Evolutionary conservation across 202 grass and related monocot genomes (phyloP).

Genomic region (Musa balbisiana): DNA sequence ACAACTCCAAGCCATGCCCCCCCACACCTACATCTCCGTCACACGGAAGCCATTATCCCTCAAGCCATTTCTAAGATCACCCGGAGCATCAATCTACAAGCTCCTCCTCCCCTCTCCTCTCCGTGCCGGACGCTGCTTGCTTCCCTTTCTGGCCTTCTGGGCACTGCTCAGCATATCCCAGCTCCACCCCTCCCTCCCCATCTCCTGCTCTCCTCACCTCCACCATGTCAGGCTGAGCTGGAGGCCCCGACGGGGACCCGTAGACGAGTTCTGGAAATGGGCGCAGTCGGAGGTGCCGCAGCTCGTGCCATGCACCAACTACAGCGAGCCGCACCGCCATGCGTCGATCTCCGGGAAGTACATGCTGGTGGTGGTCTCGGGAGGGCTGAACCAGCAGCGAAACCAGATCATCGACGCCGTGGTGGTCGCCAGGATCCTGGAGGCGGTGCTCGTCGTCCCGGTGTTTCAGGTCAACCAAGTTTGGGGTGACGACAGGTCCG

Average conservation of each 20-base stretch:
- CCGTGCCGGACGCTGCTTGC: constrained; percentile 13
- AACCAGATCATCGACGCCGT: constrained; percentile 46
- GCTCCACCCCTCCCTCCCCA: constrained; percentile 23
- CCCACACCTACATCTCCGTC: constrained; percentile 24
- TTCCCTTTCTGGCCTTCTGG: constrained; percentile 34
- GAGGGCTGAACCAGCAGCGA: constrained; percentile 40
- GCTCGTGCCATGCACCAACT: constrained; percentile 17
- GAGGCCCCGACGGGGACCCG: no score
- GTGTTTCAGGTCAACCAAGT: constrained; percentile 38
- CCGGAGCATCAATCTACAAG: not conserved
- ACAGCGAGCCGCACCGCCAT: constrained; percentile 14
- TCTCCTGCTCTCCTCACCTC: constrained; percentile 16
- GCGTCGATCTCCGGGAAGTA: constrained; percentile 10
- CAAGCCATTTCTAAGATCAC: constrained; percentile 14
- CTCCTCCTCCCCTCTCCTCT: constrained; percentile 19
- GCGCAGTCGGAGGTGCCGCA: not conserved
- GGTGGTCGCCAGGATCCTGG: constrained; percentile 29
- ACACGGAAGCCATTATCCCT: constrained; percentile 20
- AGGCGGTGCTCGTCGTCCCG: constrained; percentile 29
- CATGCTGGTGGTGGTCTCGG: constrained; percentile 39
- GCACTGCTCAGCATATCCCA: constrained; percentile 35
- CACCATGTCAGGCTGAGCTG: not conserved
- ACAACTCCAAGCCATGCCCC: not conserved
- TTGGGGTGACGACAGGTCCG: constrained; percentile 43
- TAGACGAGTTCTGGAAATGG: constrained; percentile 34